Evolutionary conservation across 1,139 yeast genomes (phyloP).

Genomic region (Hansenula sp.): DNA sequence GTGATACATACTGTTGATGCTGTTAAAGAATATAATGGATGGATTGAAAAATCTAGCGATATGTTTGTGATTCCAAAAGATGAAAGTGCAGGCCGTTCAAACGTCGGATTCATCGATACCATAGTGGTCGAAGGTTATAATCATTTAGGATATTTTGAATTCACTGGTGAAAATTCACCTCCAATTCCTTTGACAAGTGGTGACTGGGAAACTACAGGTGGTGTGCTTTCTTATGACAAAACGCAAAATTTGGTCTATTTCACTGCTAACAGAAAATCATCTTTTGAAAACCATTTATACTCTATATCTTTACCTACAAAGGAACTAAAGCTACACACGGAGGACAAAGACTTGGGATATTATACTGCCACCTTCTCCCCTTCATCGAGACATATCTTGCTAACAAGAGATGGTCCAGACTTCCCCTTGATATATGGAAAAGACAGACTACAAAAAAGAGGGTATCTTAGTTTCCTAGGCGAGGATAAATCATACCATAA

Average conservation of each 20-base stretch:
- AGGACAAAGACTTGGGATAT: conserved; percentile 50
- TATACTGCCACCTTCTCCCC: conserved; percentile 55
- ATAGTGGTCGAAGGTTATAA: conserved; percentile 61
- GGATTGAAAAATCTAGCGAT: conserved; percentile 37
- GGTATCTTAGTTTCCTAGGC: conserved; percentile 34
- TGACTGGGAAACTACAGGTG: conserved; percentile 64
- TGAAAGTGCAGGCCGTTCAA: conserved; percentile 28
- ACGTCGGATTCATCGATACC: conserved; percentile 68
- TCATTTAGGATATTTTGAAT: conserved; percentile 66
- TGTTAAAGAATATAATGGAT: conserved; percentile 43
- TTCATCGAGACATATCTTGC: conserved; percentile 49
- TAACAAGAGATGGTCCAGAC: conserved; percentile 65
- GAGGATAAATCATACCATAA: conserved; percentile 48
- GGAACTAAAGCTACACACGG: conserved; percentile 40
- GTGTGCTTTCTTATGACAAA: conserved; percentile 52
- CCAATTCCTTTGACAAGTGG: conserved; percentile 56
- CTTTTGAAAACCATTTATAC: conserved; percentile 57
- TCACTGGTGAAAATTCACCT: conserved; percentile 33
- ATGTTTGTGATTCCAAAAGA: conserved; percentile 27
- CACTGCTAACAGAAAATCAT: conserved; percentile 51
- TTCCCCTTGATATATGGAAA: conserved; percentile 54
- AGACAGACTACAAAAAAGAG: conserved; percentile 6
- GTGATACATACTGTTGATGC: conserved; percentile 36
- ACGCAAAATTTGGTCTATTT: conserved; percentile 56
- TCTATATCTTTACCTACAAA: conserved; percentile 32